A percentile compares a stretch with the other conserved stretches of the same genome.
phyloP scores from a whole-genome alignment of 441 rosid genomes.

The Hura crepitans region DNA sequence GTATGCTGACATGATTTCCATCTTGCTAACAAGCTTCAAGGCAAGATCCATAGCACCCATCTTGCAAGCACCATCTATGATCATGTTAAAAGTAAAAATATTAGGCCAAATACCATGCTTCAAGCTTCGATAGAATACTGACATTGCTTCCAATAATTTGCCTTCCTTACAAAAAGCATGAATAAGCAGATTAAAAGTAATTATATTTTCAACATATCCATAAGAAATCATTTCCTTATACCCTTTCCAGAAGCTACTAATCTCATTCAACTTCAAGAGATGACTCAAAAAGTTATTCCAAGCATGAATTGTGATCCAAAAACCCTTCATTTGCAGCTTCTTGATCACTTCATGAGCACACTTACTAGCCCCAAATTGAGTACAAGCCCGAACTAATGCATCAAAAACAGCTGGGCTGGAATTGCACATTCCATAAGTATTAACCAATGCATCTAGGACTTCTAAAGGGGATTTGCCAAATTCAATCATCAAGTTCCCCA shows the following conservation, averaged over 20 bases:
- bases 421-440: slow-evolving; percentile 38
- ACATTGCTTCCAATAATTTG: slow-evolving; percentile 44
- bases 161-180: slow-evolving; percentile 54
- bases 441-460: slow-evolving; percentile 45
- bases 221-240: slow-evolving; percentile 50
- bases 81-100: slow-evolving; percentile 66
- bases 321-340: slow-evolving; percentile 48
- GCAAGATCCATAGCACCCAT: slow-evolving; percentile 59
- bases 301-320: slow-evolving; percentile 64
- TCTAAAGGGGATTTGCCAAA: slow-evolving; percentile 40
- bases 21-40: slow-evolving; percentile 32
- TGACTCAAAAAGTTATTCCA: slow-evolving; percentile 71
- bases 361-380: slow-evolving; percentile 40
- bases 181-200: slow-evolving; percentile 54
- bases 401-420: slow-evolving; percentile 75
- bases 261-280: slow-evolving; percentile 46
- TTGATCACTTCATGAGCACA: slow-evolving; percentile 51
- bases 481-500: slow-evolving; percentile 39
- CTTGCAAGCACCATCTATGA: slow-evolving; percentile 62
- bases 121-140: slow-evolving; percentile 51
- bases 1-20: slow-evolving; percentile 52
- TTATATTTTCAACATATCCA: slow-evolving; percentile 55
- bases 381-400: slow-evolving; percentile 63
- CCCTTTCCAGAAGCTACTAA: slow-evolving; percentile 41
- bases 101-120: slow-evolving; percentile 60